A percentile compares a stretch with the other conserved stretches of the same genome.
Conservation (phyloP, 768 basidiomycete species). For the Hemileccinum impolitum region DNA sequence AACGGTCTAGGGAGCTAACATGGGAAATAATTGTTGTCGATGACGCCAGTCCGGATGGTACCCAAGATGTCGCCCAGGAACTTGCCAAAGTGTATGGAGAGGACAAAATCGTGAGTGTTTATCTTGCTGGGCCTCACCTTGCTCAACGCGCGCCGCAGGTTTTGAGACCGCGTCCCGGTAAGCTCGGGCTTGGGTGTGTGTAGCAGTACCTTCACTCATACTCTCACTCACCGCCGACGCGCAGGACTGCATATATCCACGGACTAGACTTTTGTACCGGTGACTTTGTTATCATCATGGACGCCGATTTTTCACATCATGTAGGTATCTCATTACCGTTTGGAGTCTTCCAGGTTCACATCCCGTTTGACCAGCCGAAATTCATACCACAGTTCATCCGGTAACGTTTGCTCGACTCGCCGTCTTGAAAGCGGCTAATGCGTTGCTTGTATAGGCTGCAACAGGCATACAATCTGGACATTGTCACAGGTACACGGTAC, state of each 20-base stretch:
- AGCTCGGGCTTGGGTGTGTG: conserved; percentile 82
- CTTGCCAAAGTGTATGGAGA: conserved; percentile 78
- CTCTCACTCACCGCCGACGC: background rate
- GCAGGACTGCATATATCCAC: conserved; percentile 89
- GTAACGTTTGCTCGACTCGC: conserved; percentile 34
- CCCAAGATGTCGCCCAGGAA: conserved; percentile 82
- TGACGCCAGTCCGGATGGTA: conserved; percentile 90
- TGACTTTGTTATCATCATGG: conserved; percentile 96
- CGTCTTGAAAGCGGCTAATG: conserved; percentile 2
- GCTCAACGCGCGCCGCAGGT: conserved; percentile 43
- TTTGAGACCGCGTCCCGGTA: conserved; percentile 83
- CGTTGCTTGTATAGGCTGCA: conserved; percentile 52
- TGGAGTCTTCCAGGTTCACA: conserved; percentile 2
- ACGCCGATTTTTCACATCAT: conserved; percentile 94
- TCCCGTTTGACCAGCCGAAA: conserved; percentile 62
- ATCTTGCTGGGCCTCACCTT: background rate
- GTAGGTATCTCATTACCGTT: conserved; percentile 43
- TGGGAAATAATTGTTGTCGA: conserved; percentile 94
- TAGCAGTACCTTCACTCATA: background rate
- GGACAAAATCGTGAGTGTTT: conserved; percentile 66
- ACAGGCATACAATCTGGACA: conserved; percentile 82
- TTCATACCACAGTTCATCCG: conserved; percentile 92
- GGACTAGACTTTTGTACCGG: conserved; percentile 87
- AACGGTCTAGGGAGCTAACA: conserved; percentile 52
- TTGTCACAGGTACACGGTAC: conserved; percentile 92